Conservation (phyloP, 176 grass and related monocot genomes). For the Leersia perrieri region DNA sequence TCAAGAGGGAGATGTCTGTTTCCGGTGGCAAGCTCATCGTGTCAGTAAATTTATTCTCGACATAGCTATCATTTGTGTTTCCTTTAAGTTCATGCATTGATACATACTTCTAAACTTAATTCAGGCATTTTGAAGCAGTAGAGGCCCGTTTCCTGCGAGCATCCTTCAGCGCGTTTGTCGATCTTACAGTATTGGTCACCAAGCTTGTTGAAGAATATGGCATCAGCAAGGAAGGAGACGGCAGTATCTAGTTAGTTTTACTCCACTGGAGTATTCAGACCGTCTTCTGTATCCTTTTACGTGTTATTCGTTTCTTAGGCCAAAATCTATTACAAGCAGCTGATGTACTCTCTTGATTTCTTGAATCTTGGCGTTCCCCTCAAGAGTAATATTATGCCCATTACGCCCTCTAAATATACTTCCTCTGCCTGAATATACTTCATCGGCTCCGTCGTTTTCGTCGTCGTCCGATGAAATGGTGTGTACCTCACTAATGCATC, state of each 20-base stretch:
- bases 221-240: background rate
- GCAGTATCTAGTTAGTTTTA: background rate
- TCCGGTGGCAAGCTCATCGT: constrained; percentile 68
- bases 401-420: too few species aligned
- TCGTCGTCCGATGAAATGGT: too few species aligned
- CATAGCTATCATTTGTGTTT: background rate
- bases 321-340: background rate
- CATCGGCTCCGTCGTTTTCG: too few species aligned
- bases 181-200: constrained; percentile 71
- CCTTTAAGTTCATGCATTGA: background rate
- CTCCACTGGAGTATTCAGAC: background rate
- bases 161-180: constrained; percentile 72
- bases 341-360: background rate
- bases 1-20: constrained; percentile 67
- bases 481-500: too few species aligned
- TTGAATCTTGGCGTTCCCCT: background rate
- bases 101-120: background rate
- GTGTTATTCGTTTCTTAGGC: background rate
- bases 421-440: too few species aligned
- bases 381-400: too few species aligned
- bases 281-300: background rate
- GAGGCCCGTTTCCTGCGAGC: constrained; percentile 82
- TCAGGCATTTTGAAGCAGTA: constrained; percentile 72
- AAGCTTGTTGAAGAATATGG: constrained; percentile 79
- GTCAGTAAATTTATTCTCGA: constrained; percentile 41